A percentile compares a stretch with the other conserved stretches of the same genome.
These are phyloP conservation scores for Mycena kentingensis DNA, from an alignment of 768 basidiomycete species.

Conservation along the genomic window DNA sequence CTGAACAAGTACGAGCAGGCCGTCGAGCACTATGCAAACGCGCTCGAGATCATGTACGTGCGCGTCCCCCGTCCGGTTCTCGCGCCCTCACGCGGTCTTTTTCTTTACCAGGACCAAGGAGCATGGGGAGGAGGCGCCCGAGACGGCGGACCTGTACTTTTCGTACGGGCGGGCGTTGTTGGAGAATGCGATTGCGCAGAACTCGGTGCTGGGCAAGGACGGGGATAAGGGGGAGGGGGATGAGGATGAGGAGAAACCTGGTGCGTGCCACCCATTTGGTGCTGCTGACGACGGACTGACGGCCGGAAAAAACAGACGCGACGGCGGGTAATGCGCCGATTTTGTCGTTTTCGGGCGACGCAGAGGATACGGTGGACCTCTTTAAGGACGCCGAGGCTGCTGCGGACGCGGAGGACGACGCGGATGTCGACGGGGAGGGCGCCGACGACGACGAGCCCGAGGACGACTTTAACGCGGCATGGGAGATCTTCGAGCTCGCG, in stretches of 20 bases:
- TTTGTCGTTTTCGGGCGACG: slow-evolving; percentile 82
- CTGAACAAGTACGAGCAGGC: slow-evolving; percentile 85
- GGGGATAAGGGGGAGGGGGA: slow-evolving; percentile 42
- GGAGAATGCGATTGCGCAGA: slow-evolving; percentile 88
- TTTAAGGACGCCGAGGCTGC: slow-evolving; percentile 57
- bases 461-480: slow-evolving; percentile 97
- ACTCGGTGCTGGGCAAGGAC: slow-evolving; percentile 83
- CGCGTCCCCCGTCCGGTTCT: slow-evolving; percentile 22
- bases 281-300: slow-evolving; percentile 29
- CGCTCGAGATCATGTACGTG: slow-evolving; percentile 81
- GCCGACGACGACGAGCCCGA: slow-evolving; percentile 80
- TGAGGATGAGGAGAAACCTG: slow-evolving; percentile 34
- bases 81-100: slow-evolving; percentile 22
- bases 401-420: slow-evolving; percentile 45
- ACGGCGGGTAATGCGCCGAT: slow-evolving; percentile 53
- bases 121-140: slow-evolving; percentile 78
- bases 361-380: slow-evolving; percentile 56
- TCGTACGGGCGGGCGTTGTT: slow-evolving; percentile 91
- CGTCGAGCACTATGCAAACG: slow-evolving; percentile 79
- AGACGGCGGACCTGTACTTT: slow-evolving; percentile 86
- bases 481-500: slow-evolving; percentile 96
- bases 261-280: slow-evolving; percentile 27
- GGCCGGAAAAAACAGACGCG: slow-evolving; percentile 1
- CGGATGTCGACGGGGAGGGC: slow-evolving; percentile 55
- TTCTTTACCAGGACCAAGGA: slow-evolving; percentile 59